Percentiles rank a stretch among this genome's conserved stretches.
These are phyloP conservation scores for Paramyrothecium roridum DNA, from an alignment of 2,329 filamentous ascomycete genomes.

Conservation along the genomic window DNA sequence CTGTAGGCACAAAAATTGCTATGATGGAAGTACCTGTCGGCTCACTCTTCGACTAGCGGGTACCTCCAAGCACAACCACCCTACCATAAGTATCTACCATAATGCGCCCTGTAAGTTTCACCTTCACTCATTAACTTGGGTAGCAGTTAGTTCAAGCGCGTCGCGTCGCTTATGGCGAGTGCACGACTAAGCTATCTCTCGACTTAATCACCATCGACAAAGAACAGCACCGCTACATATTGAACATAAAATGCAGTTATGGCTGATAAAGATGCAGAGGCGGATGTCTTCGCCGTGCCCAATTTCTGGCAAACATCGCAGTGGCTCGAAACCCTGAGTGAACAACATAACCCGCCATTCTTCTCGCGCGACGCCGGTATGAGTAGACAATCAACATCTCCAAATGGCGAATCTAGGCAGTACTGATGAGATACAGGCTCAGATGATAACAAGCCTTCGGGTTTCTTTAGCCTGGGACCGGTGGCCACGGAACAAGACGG, in stretches of 20 bases:
- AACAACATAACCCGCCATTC: constrained; percentile 26
- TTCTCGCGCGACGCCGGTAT: constrained; percentile 37
- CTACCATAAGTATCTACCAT: no score
- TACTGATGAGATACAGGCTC: background rate
- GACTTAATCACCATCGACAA: no score
- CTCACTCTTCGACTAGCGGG: no score
- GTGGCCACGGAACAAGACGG: constrained; percentile 19
- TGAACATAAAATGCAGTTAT: constrained; percentile 18
- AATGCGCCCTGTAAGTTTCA: no score
- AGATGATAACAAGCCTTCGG: constrained; percentile 8
- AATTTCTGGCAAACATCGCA: constrained; percentile 57
- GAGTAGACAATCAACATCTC: constrained; percentile 16
- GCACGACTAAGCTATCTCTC: no score
- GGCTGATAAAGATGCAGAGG: constrained; percentile 36
- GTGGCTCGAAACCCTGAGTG: constrained; percentile 34
- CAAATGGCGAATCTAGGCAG: background rate
- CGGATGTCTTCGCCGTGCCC: constrained; percentile 61
- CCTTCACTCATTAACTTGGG: no score
- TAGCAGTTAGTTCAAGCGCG: no score
- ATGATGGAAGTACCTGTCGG: no score
- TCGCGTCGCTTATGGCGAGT: no score
- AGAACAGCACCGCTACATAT: background rate
- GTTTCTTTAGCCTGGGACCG: constrained; percentile 13
- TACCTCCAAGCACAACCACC: no score
- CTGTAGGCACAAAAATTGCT: no score